These are phyloP conservation scores for Coemansia sp. DNA, from an alignment of 192 early-diverging fungal species.

Conservation along the genomic window DNA sequence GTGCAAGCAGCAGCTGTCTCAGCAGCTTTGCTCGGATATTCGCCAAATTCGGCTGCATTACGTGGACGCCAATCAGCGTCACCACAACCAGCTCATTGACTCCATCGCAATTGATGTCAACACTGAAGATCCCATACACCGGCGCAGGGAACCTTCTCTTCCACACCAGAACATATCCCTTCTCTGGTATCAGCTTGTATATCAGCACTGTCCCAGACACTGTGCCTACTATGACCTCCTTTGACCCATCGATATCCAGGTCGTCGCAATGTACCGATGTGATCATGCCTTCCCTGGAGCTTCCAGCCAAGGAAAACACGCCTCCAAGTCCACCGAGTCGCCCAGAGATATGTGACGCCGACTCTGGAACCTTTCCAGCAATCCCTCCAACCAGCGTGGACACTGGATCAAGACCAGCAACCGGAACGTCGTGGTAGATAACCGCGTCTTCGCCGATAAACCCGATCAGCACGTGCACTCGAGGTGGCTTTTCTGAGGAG, in stretches of 20 bases:
- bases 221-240: constrained; percentile 49
- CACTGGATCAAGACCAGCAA: constrained; percentile 51
- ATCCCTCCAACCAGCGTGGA: constrained; percentile 46
- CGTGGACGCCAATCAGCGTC: constrained; percentile 53
- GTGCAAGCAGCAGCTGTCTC: constrained; percentile 28
- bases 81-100: constrained; percentile 54
- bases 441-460: constrained; percentile 54
- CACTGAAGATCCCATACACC: constrained; percentile 44
- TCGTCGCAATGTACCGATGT: constrained; percentile 53
- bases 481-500: constrained; percentile 9
- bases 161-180: constrained; percentile 52
- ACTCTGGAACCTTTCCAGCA: constrained; percentile 27
- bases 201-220: constrained; percentile 48
- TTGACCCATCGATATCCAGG: constrained; percentile 35
- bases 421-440: constrained; percentile 49
- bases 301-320: constrained; percentile 44
- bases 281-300: constrained; percentile 42
- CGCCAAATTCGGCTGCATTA: constrained; percentile 52
- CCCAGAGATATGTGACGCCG: constrained; percentile 32
- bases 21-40: constrained; percentile 37
- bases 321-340: constrained; percentile 44
- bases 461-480: constrained; percentile 46
- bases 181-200: constrained; percentile 38
- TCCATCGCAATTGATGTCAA: constrained; percentile 54
- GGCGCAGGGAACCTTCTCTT: constrained; percentile 49